Evolutionary conservation across 2,329 filamentous ascomycete species (phyloP).

Genomic region (Emericellopsis atlantica): DNA sequence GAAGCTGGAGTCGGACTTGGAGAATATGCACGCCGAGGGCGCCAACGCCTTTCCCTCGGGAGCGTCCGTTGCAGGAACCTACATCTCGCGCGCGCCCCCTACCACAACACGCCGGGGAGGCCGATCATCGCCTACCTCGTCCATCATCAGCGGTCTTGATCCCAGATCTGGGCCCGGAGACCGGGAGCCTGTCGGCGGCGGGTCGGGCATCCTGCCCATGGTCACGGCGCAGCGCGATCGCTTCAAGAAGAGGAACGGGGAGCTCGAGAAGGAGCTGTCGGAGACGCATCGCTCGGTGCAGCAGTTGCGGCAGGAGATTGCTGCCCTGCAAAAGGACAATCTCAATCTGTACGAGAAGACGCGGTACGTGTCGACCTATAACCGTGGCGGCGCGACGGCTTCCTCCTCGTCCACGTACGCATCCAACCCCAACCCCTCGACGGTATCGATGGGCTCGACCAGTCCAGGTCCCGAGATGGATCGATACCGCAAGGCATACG

Average conservation of each 20-base stretch:
- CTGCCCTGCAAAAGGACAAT: constrained; percentile 90
- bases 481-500: constrained; percentile 83
- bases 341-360: constrained; percentile 95
- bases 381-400: constrained; percentile 41
- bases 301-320: constrained; percentile 78
- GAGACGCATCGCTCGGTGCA: constrained; percentile 74
- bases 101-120: constrained; percentile 52
- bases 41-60: constrained; percentile 77
- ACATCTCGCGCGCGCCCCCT: constrained; percentile 49
- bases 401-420: constrained; percentile 52
- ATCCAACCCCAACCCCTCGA: constrained; percentile 63
- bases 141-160: constrained; percentile 96
- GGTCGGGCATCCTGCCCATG: constrained; percentile 91
- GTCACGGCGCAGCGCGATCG: constrained; percentile 94
- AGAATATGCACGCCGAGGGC: constrained; percentile 74
- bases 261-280: constrained; percentile 82
- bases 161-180: constrained; percentile 37
- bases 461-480: constrained; percentile 59
- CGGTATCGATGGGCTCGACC: constrained; percentile 43
- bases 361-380: constrained; percentile 89
- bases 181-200: constrained; percentile 56
- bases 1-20: constrained; percentile 84
- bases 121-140: constrained; percentile 79
- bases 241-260: constrained; percentile 89
- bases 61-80: constrained; percentile 86